These are phyloP conservation scores for Garcia nutans DNA, from an alignment of 345 rosid species.

Conservation along the genomic window DNA sequence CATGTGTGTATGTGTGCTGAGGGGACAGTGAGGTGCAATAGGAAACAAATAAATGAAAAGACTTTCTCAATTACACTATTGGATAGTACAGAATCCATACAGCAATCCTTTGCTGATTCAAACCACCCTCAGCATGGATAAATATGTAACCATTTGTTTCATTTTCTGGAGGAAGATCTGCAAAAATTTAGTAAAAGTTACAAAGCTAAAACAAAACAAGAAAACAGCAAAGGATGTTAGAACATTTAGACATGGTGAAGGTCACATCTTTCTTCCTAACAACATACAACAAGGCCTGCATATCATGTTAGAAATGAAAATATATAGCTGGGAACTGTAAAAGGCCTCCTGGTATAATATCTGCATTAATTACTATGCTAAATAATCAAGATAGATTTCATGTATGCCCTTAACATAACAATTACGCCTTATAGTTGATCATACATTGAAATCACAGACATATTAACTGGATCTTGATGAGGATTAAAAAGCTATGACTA, in stretches of 20 bases:
- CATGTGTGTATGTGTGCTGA: too few relatives aligned
- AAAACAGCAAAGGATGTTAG: background rate
- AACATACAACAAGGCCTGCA: background rate
- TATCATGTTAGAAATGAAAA: background rate
- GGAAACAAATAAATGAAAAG: too few relatives aligned
- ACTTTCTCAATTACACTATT: slow-evolving; percentile 5
- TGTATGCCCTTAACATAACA: background rate
- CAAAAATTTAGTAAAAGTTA: slow-evolving; percentile 23
- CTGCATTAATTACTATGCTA: background rate
- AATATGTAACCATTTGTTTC: slow-evolving; percentile 94
- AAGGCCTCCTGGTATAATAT: background rate
- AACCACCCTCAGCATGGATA: slow-evolving; percentile 98
- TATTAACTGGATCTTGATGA: background rate
- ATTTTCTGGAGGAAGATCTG: slow-evolving; percentile 92
- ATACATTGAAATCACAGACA: background rate
- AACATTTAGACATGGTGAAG: background rate
- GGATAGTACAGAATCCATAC: slow-evolving; percentile 49
- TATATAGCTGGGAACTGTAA: background rate
- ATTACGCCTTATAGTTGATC: background rate
- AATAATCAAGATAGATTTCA: background rate
- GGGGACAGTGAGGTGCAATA: too few relatives aligned
- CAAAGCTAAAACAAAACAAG: background rate
- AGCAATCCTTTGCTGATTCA: slow-evolving; percentile 98
- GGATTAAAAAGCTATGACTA: background rate
- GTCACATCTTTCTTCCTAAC: background rate